Percentiles rank a stretch among this genome's conserved stretches.
These are phyloP conservation scores for Carnegiea gigantea DNA, from an alignment of 179 eudicot species.

Conservation along the genomic window DNA sequence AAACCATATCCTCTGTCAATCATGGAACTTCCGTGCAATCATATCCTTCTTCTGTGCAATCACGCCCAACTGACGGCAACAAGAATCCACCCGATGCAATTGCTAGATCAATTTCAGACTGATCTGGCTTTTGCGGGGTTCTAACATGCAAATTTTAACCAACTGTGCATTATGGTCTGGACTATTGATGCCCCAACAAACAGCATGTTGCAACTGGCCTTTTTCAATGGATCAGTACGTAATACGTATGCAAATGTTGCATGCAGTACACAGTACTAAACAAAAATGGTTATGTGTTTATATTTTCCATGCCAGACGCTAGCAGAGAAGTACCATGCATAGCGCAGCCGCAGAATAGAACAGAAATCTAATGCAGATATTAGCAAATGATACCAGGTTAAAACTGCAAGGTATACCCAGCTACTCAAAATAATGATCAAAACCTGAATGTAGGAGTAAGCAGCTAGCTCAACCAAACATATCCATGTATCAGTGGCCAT, in stretches of 20 bases:
- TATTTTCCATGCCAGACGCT: too few species aligned
- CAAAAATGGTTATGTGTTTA: too few species aligned
- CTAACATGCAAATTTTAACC: neutral
- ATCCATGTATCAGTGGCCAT: too few species aligned
- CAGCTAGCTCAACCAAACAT: too few species aligned
- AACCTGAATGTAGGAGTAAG: too few species aligned
- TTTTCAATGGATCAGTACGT: neutral
- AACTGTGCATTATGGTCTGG: neutral
- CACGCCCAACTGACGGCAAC: neutral
- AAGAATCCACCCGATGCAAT: neutral
- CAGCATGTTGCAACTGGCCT: constrained; percentile 4
- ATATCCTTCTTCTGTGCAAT: constrained; percentile 13
- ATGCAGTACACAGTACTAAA: neutral
- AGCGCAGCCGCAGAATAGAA: too few species aligned
- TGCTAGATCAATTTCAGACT: neutral
- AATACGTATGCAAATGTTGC: neutral
- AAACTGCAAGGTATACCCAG: too few species aligned
- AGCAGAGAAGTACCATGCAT: too few species aligned
- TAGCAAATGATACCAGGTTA: too few species aligned
- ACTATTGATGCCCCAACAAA: neutral
- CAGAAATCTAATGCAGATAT: too few species aligned
- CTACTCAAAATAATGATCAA: too few species aligned
- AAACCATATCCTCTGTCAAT: neutral
- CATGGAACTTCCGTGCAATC: neutral
- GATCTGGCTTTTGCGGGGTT: constrained; percentile 4